A percentile compares a stretch with the other conserved stretches of the same genome.
Conservation (phyloP, 2,329 filamentous ascomycete species). For the Cladosporium sphaerospermum region DNA sequence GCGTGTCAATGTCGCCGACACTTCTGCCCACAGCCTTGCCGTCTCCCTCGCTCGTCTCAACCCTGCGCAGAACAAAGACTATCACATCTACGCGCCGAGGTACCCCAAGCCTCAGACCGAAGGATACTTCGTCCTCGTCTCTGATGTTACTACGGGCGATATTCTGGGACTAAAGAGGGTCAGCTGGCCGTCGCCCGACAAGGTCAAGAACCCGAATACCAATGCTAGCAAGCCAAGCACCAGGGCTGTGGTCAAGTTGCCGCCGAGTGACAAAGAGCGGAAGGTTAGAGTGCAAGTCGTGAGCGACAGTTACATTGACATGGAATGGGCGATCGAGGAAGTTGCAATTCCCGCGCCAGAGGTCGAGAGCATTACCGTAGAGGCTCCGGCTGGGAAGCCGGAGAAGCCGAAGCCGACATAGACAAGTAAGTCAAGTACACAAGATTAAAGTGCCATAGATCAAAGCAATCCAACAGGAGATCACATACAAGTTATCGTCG, state of each 20-base stretch:
- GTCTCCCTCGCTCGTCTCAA: slow-evolving; percentile 64
- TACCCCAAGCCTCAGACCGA: slow-evolving; percentile 95
- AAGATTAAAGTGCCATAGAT: too few species aligned
- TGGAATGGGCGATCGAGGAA: slow-evolving; percentile 54
- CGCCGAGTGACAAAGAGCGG: slow-evolving; percentile 47
- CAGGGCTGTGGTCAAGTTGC: slow-evolving; percentile 56
- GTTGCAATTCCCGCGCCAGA: slow-evolving; percentile 44
- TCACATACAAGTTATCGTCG: too few species aligned
- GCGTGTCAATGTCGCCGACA: slow-evolving; percentile 52
- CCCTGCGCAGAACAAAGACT: slow-evolving; percentile 56
- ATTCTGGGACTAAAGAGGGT: slow-evolving; percentile 81
- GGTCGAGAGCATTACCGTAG: slow-evolving; percentile 16
- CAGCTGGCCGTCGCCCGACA: slow-evolving; percentile 55
- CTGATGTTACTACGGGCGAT: slow-evolving; percentile 62
- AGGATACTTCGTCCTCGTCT: slow-evolving; percentile 81
- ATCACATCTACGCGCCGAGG: slow-evolving; percentile 74
- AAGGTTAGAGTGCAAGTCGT: slow-evolving; percentile 69
- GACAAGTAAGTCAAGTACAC: too few species aligned
- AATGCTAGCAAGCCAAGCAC: slow-evolving; percentile 42
- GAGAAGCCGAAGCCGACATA: slow-evolving; percentile 20
- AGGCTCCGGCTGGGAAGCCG: slow-evolving; percentile 22
- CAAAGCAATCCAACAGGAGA: too few species aligned
- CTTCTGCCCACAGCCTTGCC: slow-evolving; percentile 58
- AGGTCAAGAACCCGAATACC: slow-evolving; percentile 19
- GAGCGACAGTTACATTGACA: slow-evolving; percentile 81